phyloP scores from a whole-genome alignment of 805 yeast genomes.

The Yarrowia keelungensis region DNA sequence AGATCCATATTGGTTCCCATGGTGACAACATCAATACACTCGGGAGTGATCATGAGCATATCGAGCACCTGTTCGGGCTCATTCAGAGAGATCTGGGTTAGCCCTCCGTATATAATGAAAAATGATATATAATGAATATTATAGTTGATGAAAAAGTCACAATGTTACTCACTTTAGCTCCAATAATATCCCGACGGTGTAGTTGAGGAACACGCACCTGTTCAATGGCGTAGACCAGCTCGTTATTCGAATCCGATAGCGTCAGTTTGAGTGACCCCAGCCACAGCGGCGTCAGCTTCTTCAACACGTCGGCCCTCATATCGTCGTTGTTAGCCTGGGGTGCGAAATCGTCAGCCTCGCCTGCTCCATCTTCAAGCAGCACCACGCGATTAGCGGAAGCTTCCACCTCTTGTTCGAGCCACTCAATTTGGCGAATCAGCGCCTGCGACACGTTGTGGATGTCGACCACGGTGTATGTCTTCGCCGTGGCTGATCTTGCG shows the following conservation, averaged over 20 bases:
- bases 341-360: slow-evolving; percentile 1
- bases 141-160: not conserved
- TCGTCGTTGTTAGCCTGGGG: slow-evolving; percentile 7
- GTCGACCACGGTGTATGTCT: slow-evolving; percentile 41
- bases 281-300: slow-evolving; percentile 26
- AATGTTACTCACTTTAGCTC: slow-evolving; percentile 22
- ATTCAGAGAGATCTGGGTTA: slow-evolving; percentile 22
- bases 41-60: slow-evolving; percentile 42
- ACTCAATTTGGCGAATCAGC: slow-evolving; percentile 47
- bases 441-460: slow-evolving; percentile 44
- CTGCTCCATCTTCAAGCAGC: slow-evolving; percentile 15
- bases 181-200: slow-evolving; percentile 16
- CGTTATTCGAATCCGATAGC: not conserved
- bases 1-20: slow-evolving; percentile 38
- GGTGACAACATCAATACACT: slow-evolving; percentile 39
- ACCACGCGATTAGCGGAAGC: slow-evolving; percentile 33
- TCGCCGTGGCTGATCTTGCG: not conserved
- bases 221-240: slow-evolving; percentile 25
- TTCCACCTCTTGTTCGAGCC: slow-evolving; percentile 33
- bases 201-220: slow-evolving; percentile 9
- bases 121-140: too few relatives aligned
- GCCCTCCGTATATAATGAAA: not conserved
- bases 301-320: slow-evolving; percentile 9
- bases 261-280: slow-evolving; percentile 9
- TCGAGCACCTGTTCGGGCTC: slow-evolving; percentile 35